Percentiles rank a stretch among this genome's conserved stretches.
Evolutionary conservation across 192 early-diverging fungal genomes (phyloP).

Genomic region (Allomyces macrogynus): DNA sequence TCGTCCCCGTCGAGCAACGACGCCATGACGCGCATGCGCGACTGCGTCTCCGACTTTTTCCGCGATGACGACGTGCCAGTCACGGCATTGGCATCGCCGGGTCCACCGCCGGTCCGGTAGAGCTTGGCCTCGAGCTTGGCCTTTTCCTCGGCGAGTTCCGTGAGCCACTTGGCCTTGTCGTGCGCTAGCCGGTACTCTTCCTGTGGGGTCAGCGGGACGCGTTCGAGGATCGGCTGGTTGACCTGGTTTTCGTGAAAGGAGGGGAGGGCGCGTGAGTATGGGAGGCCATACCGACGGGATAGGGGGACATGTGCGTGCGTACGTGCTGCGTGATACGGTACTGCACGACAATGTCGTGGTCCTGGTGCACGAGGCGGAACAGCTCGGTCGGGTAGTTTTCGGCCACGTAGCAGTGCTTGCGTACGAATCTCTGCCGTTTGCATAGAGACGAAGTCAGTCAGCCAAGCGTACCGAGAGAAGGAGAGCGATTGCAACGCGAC

Average conservation of each 20-base stretch:
- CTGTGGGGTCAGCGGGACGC: background rate
- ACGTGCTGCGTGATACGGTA: conserved; percentile 46
- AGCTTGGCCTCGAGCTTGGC: background rate
- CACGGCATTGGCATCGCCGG: too few relatives aligned
- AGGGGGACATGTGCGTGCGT: conserved; percentile 27
- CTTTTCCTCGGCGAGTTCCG: background rate
- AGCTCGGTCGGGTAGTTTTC: conserved; percentile 56
- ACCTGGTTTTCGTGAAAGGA: conserved; percentile 33
- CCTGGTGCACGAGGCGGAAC: conserved; percentile 31
- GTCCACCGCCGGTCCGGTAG: too few relatives aligned
- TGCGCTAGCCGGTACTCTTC: background rate
- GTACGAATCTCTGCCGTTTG: conserved; percentile 36
- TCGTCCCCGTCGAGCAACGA: background rate
- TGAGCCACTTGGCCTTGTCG: background rate
- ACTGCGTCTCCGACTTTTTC: background rate
- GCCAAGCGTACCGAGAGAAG: conserved; percentile 1
- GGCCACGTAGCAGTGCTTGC: conserved; percentile 46
- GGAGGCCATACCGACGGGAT: conserved; percentile 11
- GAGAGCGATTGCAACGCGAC: background rate
- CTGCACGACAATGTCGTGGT: conserved; percentile 27
- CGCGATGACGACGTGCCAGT: background rate
- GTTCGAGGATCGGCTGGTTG: conserved; percentile 15
- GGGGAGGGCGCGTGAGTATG: background rate
- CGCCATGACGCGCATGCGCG: background rate
- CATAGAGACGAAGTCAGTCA: background rate